Evolutionary conservation across 208 protist genomes (phyloP), one percentile per base, ranked within the genome.

Genomic region (Leishmania tropica): DNA sequence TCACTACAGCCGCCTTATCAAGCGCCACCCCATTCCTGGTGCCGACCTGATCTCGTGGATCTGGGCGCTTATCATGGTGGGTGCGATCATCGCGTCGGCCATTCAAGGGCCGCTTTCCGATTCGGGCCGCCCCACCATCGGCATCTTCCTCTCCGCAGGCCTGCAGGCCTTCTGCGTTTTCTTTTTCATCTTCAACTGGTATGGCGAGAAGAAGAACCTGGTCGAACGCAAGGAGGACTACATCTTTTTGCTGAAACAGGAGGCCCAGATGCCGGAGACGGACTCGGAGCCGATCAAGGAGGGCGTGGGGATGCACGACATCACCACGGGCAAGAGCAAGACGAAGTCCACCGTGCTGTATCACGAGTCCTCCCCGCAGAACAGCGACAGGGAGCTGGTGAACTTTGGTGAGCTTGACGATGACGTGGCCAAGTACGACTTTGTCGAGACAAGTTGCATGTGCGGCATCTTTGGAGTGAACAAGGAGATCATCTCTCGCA

Each of bases 1-100:
- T 47, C 88, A 89, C 79, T 94, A 94, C 87, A 91, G 86, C 65
- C 85, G 87, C 67, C 78, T 93, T 65, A 86, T 93, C 76, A 79
- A 88, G 73, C 80, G 71, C 45, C 64, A 83, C 53, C 88, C 88
- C 21, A n/a, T 71, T 31, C 83, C 88, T n/a, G 84, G 84, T 10
- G 79, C 87, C 19, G 70, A 80, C 40, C 83, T 92, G 28, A 83
- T 94, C 28, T 89, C 81, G 56, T 92, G 85, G 85, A 82, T 92
- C n/a, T 92, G 88, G 87, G 78, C 80, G 15, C 78, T 86, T 2
- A 87, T 89, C 68, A 89, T 86, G 83, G 58, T 90, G 11, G 86
- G 87, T 58, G 67, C 68, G 47, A 76, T 90, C 73, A 72, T 92
- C 70, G 86, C 85, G 3, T 79, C 88, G 1, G 81, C 76, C 48